Evolutionary conservation across 1,284 basidiomycete species (phyloP), one percentile per base, ranked within the genome.

Genomic region (Ceratobasidium sp.): DNA sequence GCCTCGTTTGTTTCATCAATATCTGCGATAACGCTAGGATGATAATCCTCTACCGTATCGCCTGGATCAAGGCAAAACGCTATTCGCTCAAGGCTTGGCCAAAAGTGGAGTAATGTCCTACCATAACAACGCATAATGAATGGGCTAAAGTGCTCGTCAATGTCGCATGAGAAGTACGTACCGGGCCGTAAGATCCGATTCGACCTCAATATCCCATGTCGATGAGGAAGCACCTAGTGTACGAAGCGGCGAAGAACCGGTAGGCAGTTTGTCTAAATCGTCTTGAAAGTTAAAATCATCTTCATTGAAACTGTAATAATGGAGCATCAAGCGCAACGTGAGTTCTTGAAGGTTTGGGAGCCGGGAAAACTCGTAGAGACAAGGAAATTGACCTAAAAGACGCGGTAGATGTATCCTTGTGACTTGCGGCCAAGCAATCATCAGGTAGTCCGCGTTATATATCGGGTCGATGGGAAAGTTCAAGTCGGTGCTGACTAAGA

Each of bases 301-400:
- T 42, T 63, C 33, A 20, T 46, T 15, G 18, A 46, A 9, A 15
- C 46, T 46, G 46, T 46, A 46, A 12, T 46, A 15, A 9, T 46
- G 10, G 10, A 63, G 39, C 9, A 40, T 40, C n/a, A 63, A 15
- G 13, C 13, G 13, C n/a, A 42, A 6, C 3, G 39, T 42, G n/a
- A 63, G 60, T 13, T 63, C 13, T 49, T 67, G 23, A 40, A 67
- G 64, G 15, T 49, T 67, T 12, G 64, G 64, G 6, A 67, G 64
- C 42, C 26, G 6, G 15, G 64, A 67, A 23, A 67, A 28, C 44
- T 51, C 23, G 18, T 67, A 67, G 12, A 67, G 64, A 12, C n/a
- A 13, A 40, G 4, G n/a, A 40, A 51, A 28, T 5, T 46, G 13
- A 10, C n/a, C 33, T 49, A 23, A 3, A 4, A 26, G 42, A 28